phyloP scores from a whole-genome alignment of 805 yeast species.

The Vanderwaltozyma verrucispora region DNA sequence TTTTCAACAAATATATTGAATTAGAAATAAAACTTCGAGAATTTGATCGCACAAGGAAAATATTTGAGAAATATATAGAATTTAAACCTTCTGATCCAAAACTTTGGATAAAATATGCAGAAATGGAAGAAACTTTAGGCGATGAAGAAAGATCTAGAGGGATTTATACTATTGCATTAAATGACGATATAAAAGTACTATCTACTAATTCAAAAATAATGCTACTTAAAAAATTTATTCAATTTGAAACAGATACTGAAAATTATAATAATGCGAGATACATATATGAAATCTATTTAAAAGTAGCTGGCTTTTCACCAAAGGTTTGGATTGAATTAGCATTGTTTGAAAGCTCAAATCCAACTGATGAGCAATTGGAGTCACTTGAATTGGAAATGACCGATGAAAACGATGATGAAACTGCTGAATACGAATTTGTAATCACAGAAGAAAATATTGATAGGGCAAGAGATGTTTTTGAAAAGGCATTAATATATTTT shows the following conservation, averaged over 20 bases:
- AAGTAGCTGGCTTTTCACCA: slow-evolving; percentile 25
- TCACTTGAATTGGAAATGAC: slow-evolving; percentile 9
- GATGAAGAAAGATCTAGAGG: slow-evolving; percentile 62
- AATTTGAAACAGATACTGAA: slow-evolving; percentile 50
- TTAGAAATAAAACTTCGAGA: slow-evolving; percentile 63
- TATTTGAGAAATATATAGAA: slow-evolving; percentile 51
- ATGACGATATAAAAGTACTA: slow-evolving; percentile 16
- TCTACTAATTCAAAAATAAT: slow-evolving; percentile 6
- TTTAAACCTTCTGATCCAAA: slow-evolving; percentile 13
- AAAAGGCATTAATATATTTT: slow-evolving; percentile 39
- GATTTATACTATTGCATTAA: slow-evolving; percentile 43
- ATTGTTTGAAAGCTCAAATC: slow-evolving; percentile 57
- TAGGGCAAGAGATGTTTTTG: slow-evolving; percentile 47
- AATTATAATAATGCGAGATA: slow-evolving; percentile 46
- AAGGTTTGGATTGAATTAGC: slow-evolving; percentile 58
- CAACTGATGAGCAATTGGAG: slow-evolving; percentile 33
- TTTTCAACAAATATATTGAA: slow-evolving; percentile 54
- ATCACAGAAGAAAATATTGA: slow-evolving; percentile 41
- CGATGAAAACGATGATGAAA: slow-evolving; percentile 4
- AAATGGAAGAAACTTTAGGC: slow-evolving; percentile 54
- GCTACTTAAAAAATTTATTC: slow-evolving; percentile 38
- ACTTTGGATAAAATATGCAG: slow-evolving; percentile 56
- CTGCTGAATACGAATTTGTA: slow-evolving; percentile 34
- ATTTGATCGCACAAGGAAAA: slow-evolving; percentile 65
- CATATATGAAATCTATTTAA: slow-evolving; percentile 35